Evolutionary conservation across 2,329 filamentous ascomycete species (phyloP), one percentile per base, ranked within the genome.

Genomic region (Venturia asperata): DNA sequence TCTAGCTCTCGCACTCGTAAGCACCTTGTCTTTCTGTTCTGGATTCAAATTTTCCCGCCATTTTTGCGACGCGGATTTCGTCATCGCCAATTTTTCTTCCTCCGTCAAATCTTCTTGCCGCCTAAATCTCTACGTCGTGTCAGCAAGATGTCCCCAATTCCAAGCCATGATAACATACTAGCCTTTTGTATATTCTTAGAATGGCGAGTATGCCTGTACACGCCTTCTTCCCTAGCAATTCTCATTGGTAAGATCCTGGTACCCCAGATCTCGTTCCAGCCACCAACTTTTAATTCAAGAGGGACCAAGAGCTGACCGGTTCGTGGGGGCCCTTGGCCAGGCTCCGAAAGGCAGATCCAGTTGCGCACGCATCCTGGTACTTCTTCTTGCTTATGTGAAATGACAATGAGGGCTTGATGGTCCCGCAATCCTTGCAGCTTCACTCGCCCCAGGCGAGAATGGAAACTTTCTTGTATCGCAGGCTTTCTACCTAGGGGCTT

Each of bases 311-410:
- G 78, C 43, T 79, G 79, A 1, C 90, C 90, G 71, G 87, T 86
- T 64, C 88, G 86, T 19, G 82, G 76, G 42, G 72, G 70, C 1
- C 83, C 83, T 1, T 85, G 85, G 64, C 87, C 89, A 3, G 87
- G 82, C 75, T 92, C 89, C 0, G 93, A 92, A 39, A 97, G 79
- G 73, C 90, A 92, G 62, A 97, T 81, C 88, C 90, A 97, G 73
- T 95, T 86, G 60, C 91, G 79, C 30, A 97, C 84, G 69, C 87
- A 88, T 62, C 88, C 87, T 0, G 94, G 94, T 11, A 97, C 89
- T 75, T 99, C 94, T 71, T 96, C 92, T 68, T 87, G 87, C 67
- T 93, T 82, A 77, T 99, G 94, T 67, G 91, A 94, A 67, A 97
- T 93, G 68, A 92, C 91, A n/a, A 97, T 83, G 64, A 99, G 77